A percentile compares a stretch with the other conserved stretches of the same genome.
Conservation (phyloP, 371 early-diverging fungal species). For the Rhizopus stolonifer region DNA sequence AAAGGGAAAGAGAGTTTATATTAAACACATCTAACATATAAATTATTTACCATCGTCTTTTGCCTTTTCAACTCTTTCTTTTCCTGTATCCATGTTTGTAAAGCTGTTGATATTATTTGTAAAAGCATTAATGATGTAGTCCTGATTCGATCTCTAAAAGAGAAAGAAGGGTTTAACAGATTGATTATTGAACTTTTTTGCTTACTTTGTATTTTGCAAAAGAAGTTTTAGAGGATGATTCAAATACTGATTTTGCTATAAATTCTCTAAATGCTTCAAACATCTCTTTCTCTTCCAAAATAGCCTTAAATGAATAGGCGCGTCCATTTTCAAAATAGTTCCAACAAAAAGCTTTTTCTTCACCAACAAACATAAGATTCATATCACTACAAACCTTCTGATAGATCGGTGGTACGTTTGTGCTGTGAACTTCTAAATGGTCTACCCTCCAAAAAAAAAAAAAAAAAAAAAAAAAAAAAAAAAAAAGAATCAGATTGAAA, state of each 20-base stretch:
- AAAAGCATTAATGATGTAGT: constrained; percentile 66
- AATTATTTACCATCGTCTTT: not conserved
- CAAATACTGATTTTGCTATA: constrained; percentile 68
- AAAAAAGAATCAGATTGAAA: not conserved
- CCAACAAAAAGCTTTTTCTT: constrained; percentile 37
- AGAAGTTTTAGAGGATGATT: constrained; percentile 49
- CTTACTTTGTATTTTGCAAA: constrained; percentile 40
- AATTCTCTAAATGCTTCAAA: constrained; percentile 51
- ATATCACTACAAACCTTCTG: constrained; percentile 66
- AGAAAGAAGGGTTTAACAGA: not conserved
- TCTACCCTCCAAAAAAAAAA: constrained; percentile 22
- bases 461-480: not conserved
- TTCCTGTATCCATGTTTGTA: not conserved
- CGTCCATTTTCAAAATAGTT: constrained; percentile 39
- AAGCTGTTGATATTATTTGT: constrained; percentile 2
- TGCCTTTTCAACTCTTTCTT: not conserved
- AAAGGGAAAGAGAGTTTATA: no score
- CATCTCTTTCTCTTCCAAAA: constrained; percentile 45
- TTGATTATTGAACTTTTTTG: constrained; percentile 19
- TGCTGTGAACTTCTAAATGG: constrained; percentile 50
- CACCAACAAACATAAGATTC: constrained; percentile 70
- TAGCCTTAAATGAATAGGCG: constrained; percentile 70
- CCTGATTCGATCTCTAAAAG: constrained; percentile 50
- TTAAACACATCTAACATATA: no score
- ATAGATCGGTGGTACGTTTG: constrained; percentile 46